Percentiles rank a stretch among this genome's conserved stretches.
phyloP scores from a whole-genome alignment of 768 basidiomycete genomes.

The Lyophyllum shimeji region DNA sequence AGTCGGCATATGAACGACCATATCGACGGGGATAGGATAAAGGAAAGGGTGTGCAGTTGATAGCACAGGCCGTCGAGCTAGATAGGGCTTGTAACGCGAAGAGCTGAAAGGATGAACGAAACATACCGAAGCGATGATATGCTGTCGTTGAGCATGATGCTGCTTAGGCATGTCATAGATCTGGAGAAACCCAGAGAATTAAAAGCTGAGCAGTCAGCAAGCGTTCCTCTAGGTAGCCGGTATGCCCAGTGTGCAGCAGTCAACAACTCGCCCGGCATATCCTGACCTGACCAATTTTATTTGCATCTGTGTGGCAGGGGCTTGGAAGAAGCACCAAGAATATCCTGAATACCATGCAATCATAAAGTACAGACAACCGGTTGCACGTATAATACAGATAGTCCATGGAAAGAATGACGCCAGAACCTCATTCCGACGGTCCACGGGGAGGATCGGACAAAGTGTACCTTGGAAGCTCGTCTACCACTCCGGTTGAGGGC shows the following conservation, averaged over 20 bases:
- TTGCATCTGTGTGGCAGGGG: constrained; percentile 14
- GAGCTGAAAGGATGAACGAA: not conserved
- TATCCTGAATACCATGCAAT: too few species aligned
- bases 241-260: too few species aligned
- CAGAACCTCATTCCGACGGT: not conserved
- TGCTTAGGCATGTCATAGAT: constrained; percentile 59
- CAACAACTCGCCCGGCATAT: too few species aligned
- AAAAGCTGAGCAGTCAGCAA: not conserved
- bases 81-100: constrained; percentile 12
- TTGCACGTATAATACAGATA: not conserved
- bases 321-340: not conserved
- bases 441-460: constrained; percentile 3
- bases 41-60: constrained; percentile 74
- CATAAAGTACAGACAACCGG: too few species aligned
- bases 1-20: constrained; percentile 54
- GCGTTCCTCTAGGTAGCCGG: not conserved
- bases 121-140: constrained; percentile 67
- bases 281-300: too few species aligned
- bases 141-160: constrained; percentile 66
- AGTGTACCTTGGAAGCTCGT: constrained; percentile 20
- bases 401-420: not conserved
- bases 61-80: constrained; percentile 73
- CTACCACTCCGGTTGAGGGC: constrained; percentile 1
- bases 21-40: constrained; percentile 72
- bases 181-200: not conserved